phyloP scores from a whole-genome alignment of 169 alveolate species.

The Plasmodium gonderi region DNA sequence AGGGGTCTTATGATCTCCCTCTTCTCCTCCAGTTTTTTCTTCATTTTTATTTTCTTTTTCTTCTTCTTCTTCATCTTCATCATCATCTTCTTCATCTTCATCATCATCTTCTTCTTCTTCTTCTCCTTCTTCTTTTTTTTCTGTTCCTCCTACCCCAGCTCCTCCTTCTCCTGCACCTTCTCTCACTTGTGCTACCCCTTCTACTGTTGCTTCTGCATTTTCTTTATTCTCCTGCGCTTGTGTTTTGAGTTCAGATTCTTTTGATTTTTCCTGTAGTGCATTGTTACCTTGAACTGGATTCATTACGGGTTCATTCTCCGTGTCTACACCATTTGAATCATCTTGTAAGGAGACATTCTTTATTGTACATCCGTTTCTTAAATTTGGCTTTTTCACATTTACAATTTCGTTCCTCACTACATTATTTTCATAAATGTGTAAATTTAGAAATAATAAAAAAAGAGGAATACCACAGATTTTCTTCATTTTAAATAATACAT shows the following conservation, averaged over 20 bases:
- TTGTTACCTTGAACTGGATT: background rate
- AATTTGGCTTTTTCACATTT: background rate
- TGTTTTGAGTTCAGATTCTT: background rate
- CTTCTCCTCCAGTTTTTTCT: background rate
- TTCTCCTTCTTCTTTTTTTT: too few species aligned
- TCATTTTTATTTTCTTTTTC: background rate
- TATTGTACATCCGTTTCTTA: background rate
- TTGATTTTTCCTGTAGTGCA: background rate
- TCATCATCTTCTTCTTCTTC: background rate
- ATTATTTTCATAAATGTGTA: background rate
- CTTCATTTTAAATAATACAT: slow-evolving; percentile 1
- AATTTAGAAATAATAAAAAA: background rate
- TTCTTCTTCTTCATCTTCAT: background rate
- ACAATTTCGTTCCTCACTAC: background rate
- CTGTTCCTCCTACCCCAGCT: too few species aligned
- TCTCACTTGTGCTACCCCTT: background rate
- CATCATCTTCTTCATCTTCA: background rate
- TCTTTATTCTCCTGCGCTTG: background rate
- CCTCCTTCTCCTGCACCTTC: background rate
- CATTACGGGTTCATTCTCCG: background rate
- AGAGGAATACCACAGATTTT: background rate
- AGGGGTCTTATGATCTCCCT: background rate
- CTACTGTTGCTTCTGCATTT: background rate
- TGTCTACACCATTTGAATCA: background rate
- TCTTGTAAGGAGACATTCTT: background rate